Base-by-base conservation (phyloP, 1,139 yeast species). In the Nakaseomyces glabratus region DNA sequence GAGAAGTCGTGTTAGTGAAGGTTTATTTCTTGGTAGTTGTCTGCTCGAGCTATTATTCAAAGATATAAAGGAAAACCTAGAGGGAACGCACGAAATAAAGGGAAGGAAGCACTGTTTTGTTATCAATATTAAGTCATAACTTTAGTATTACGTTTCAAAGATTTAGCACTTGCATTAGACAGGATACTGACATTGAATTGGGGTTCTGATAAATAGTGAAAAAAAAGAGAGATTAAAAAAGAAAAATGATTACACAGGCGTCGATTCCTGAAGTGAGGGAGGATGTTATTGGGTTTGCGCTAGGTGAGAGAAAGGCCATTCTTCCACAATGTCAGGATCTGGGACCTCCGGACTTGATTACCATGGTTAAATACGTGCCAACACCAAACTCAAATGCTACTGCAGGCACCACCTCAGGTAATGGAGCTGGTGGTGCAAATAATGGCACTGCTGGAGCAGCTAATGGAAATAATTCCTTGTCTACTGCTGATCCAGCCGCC, bases 281-380 rank as follows among this genome's bases (percentile, higher is more conserved):
- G 47, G 66, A 60, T 23, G 63, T 57, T 14, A 58, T 63, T 6
- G 76, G 76, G 1, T 67, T 67, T 37, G 69, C 76, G 21, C 52
- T 74, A 36, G 63, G 61, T 28, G 71, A 71, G 35, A 63, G 81
- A 36, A 62, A 71, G 19, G 50, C 57, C 18, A 59, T 65, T 25
- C 55, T 73, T 31, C 49, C 61, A n/a, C 58, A 67, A 15, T 72
- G 71, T 46, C 66, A 63, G 37, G 73, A 71, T 32, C 55, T 90
- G 41, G 99, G 98, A 1, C 96, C 97, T 0, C 93, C 95, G 7
- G 98, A 90, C 62, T 66, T 90, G 44, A 82, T 93, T 36, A 84
- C 82, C 44, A 49, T 79, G 33, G 61, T 76, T 24, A 76, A 73
- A 48, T 56, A 58, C 30, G 36, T 55, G 7, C 57, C 56, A 8